Conservation (phyloP, 1,284 basidiomycete genomes). For the Rhodotorula sp. region DNA sequence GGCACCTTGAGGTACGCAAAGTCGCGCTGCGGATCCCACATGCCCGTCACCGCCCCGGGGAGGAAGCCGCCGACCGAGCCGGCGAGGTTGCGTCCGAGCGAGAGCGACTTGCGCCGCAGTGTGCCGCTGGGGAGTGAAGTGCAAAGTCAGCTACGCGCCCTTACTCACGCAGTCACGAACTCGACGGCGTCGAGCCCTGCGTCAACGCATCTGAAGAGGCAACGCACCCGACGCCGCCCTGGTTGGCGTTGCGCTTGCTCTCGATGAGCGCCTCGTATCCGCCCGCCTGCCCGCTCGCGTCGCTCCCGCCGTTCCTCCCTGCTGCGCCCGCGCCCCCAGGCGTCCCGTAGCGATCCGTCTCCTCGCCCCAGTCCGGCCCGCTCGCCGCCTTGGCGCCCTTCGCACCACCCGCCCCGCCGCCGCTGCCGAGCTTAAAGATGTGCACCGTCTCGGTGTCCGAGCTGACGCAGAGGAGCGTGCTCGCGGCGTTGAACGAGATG, state of each 20-base stretch:
- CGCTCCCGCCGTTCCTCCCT: constrained; percentile 26
- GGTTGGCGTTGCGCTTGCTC: constrained; percentile 44
- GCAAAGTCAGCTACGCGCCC: neutral
- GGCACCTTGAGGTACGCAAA: constrained; percentile 91
- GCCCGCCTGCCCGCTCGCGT: constrained; percentile 30
- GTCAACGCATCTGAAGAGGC: too few relatives aligned
- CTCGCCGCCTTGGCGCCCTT: constrained; percentile 13
- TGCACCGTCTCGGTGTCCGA: constrained; percentile 96
- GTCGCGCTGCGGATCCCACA: constrained; percentile 95
- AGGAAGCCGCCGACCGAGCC: constrained; percentile 85
- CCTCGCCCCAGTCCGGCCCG: constrained; percentile 36
- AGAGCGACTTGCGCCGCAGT: constrained; percentile 70
- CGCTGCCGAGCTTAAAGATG: constrained; percentile 80
- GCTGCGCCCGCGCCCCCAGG: neutral
- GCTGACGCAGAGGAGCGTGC: constrained; percentile 81
- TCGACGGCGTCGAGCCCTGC: too few relatives aligned
- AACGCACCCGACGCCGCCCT: constrained; percentile 29
- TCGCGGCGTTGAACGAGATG: constrained; percentile 87
- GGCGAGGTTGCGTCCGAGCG: constrained; percentile 76
- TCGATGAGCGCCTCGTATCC: constrained; percentile 53
- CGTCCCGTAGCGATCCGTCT: constrained; percentile 27
- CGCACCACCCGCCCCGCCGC: constrained; percentile 30
- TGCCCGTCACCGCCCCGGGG: constrained; percentile 85
- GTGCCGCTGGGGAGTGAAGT: constrained; percentile 21
- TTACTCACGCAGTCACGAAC: constrained; percentile 2